These are phyloP conservation scores for Fusarium keratoplasticum DNA, from an alignment of 2,329 filamentous ascomycete genomes.

Conservation along the genomic window DNA sequence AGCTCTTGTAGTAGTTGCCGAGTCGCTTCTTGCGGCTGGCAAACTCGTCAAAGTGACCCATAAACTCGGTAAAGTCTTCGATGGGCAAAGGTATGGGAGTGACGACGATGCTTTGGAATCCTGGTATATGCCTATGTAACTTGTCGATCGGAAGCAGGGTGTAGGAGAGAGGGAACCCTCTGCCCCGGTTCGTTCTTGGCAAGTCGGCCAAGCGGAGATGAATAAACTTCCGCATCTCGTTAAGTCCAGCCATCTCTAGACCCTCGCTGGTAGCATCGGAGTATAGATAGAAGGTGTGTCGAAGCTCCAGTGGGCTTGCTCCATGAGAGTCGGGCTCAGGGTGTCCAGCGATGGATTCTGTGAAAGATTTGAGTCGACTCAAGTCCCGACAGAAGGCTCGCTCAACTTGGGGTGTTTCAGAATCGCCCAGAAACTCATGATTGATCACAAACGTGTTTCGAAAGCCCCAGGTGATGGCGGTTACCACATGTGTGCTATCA, in stretches of 20 bases:
- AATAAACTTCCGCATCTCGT: constrained; percentile 5
- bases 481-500: constrained; percentile 25
- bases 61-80: neutral
- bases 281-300: constrained; percentile 18
- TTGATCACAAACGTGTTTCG: constrained; percentile 14
- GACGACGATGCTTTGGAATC: rapidly evolving
- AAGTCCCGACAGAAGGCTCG: constrained; percentile 5
- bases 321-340: neutral
- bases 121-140: neutral
- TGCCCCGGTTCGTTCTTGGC: neutral
- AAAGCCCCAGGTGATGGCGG: constrained; percentile 23
- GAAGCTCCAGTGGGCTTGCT: constrained; percentile 3
- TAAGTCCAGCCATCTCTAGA: neutral
- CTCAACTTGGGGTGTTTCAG: neutral
- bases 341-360: neutral
- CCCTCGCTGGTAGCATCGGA: constrained; percentile 17
- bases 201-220: neutral
- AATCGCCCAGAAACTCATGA: neutral
- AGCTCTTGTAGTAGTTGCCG: constrained; percentile 1
- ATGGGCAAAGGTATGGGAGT: neutral
- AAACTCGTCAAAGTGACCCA: constrained; percentile 19
- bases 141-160: constrained; percentile 8
- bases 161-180: constrained; percentile 20
- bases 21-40: neutral
- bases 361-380: neutral